phyloP scores from a whole-genome alignment of 495 filamentous ascomycete genomes.

The Penicillium bialowiezense region DNA sequence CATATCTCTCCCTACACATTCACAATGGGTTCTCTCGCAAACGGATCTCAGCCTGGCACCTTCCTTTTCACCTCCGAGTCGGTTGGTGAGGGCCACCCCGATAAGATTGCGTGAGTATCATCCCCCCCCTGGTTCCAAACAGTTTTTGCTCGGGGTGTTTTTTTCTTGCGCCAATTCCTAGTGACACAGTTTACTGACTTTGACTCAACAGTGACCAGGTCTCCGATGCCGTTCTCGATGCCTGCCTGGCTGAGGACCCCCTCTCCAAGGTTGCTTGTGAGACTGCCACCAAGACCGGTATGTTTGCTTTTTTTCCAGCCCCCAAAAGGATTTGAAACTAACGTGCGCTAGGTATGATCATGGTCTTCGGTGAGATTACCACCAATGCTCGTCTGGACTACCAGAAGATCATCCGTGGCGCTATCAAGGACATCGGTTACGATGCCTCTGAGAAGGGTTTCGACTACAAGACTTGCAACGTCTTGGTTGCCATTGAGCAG shows the following conservation, averaged over 20 bases:
- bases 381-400: slow-evolving; percentile 94
- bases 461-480: slow-evolving; percentile 99
- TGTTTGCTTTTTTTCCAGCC: slow-evolving; percentile 10
- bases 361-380: slow-evolving; percentile 99
- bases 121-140: neutral
- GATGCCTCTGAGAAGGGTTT: slow-evolving; percentile 96
- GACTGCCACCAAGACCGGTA: slow-evolving; percentile 97
- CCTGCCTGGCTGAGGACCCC: slow-evolving; percentile 88
- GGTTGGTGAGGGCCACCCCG: slow-evolving; percentile 95
- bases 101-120: slow-evolving; percentile 80
- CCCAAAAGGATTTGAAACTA: slow-evolving; percentile 13
- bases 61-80: slow-evolving; percentile 99
- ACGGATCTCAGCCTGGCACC: slow-evolving; percentile 62
- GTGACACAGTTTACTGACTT: slow-evolving; percentile 11
- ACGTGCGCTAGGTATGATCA: slow-evolving; percentile 71
- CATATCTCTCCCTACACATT: slow-evolving; percentile 19
- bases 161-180: neutral
- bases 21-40: slow-evolving; percentile 60
- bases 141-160: neutral
- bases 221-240: slow-evolving; percentile 97
- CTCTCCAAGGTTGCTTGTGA: slow-evolving; percentile 98
- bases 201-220: slow-evolving; percentile 74
- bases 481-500: slow-evolving; percentile 98
- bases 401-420: slow-evolving; percentile 91
- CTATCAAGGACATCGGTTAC: slow-evolving; percentile 98